phyloP scores from a whole-genome alignment of 2,329 filamentous ascomycete species.

The Cladosporium sp. region DNA sequence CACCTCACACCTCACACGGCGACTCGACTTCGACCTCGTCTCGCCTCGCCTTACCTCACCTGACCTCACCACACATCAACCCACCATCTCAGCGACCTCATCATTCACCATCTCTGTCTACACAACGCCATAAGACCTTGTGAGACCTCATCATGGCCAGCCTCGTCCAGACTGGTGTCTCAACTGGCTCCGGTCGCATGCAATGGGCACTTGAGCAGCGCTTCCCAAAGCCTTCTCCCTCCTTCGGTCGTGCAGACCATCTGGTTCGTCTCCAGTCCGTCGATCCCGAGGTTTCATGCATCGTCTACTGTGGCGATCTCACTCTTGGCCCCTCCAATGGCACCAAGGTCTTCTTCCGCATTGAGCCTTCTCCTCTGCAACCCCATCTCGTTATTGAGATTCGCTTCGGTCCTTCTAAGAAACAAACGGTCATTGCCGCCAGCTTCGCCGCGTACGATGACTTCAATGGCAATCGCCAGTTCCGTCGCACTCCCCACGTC shows the following conservation, averaged over 20 bases:
- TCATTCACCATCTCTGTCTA: not conserved
- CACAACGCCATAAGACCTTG: not conserved
- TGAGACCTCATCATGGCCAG: not conserved
- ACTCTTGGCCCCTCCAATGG: not conserved
- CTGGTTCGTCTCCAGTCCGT: not conserved
- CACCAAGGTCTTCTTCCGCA: not conserved
- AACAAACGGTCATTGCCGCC: not conserved
- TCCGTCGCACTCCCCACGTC: not conserved
- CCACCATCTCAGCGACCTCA: too few relatives aligned
- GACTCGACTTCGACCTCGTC: too few relatives aligned
- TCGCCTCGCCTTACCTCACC: too few relatives aligned
- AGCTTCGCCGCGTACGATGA: not conserved
- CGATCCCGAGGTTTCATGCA: not conserved
- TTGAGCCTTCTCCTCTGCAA: not conserved
- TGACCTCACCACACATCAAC: too few relatives aligned
- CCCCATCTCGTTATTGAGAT: not conserved
- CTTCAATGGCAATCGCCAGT: not conserved
- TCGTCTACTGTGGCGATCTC: not conserved
- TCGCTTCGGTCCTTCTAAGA: not conserved
- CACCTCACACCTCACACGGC: too few relatives aligned
- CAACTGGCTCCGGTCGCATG: not conserved
- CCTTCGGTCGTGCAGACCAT: not conserved
- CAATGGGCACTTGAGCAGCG: not conserved
- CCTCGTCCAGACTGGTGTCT: not conserved
- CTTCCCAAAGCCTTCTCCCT: not conserved